phyloP scores from a whole-genome alignment of 139 green algal genomes.

The Chlamydomonas asymmetrica region DNA sequence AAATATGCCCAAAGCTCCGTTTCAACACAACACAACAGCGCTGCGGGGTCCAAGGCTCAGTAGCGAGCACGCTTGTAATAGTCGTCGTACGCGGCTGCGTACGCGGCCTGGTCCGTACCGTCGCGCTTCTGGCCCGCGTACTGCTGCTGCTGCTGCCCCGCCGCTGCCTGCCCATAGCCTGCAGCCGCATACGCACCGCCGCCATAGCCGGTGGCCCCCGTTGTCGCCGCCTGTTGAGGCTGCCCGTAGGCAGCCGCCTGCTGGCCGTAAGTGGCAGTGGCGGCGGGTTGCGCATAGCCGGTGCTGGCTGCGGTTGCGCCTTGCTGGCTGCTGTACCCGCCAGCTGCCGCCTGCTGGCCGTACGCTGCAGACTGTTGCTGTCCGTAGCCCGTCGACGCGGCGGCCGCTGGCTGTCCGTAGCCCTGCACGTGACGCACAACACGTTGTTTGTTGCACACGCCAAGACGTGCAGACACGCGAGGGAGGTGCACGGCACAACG shows the following conservation, averaged over 20 bases:
- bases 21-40: too few species aligned
- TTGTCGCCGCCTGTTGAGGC: neutral
- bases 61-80: conserved; percentile 27
- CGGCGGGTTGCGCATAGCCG: too few species aligned
- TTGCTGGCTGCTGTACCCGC: too few species aligned
- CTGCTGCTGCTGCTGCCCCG: too few species aligned
- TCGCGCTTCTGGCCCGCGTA: conserved; percentile 25
- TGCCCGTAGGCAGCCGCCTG: neutral
- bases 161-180: neutral
- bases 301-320: too few species aligned
- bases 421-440: too few species aligned
- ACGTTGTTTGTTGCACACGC: too few species aligned
- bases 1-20: too few species aligned
- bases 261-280: too few species aligned
- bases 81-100: conserved; percentile 19
- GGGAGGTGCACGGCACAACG: too few species aligned
- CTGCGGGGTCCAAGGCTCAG: too few species aligned
- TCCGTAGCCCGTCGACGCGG: neutral
- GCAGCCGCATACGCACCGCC: neutral
- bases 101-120: conserved; percentile 1
- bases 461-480: too few species aligned
- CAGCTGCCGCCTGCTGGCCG: neutral
- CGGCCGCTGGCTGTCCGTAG: neutral
- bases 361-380: conserved; percentile 12
- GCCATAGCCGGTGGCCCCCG: neutral